phyloP scores from a whole-genome alignment of 495 filamentous ascomycete genomes.

The Penicillium chermesinum region DNA sequence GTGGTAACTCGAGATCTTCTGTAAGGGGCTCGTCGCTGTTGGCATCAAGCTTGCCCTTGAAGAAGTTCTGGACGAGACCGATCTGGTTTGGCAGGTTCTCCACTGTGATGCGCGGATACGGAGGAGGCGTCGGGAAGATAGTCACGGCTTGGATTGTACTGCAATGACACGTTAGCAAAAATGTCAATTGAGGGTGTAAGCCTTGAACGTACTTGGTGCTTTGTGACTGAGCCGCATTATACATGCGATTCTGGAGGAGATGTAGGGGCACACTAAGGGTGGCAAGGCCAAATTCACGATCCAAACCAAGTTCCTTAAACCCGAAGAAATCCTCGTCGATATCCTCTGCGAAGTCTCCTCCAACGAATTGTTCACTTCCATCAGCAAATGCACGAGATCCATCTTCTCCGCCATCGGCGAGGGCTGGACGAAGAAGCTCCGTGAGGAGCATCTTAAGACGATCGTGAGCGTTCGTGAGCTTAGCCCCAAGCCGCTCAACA shows the following conservation, averaged over 20 bases:
- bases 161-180: background rate
- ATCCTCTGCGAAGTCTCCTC: constrained; percentile 95
- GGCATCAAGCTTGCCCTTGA: constrained; percentile 77
- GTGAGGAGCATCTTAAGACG: constrained; percentile 85
- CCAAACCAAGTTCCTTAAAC: constrained; percentile 91
- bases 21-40: constrained; percentile 76
- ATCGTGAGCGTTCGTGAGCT: constrained; percentile 79
- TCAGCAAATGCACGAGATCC: constrained; percentile 90
- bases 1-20: constrained; percentile 92
- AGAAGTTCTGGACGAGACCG: constrained; percentile 82
- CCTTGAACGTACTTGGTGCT: constrained; percentile 52
- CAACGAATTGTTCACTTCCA: constrained; percentile 94
- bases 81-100: constrained; percentile 75
- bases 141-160: constrained; percentile 43
- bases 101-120: constrained; percentile 72
- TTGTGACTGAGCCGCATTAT: constrained; percentile 70
- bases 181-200: background rate
- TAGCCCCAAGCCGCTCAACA: constrained; percentile 80
- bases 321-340: constrained; percentile 98
- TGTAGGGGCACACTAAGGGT: constrained; percentile 89
- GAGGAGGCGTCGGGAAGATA: constrained; percentile 54
- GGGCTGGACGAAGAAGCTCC: constrained; percentile 85
- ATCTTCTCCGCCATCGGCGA: constrained; percentile 73
- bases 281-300: constrained; percentile 79
- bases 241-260: constrained; percentile 85